Conservation (phyloP, 179 eudicot genomes). For the Beta macrorhiza region DNA sequence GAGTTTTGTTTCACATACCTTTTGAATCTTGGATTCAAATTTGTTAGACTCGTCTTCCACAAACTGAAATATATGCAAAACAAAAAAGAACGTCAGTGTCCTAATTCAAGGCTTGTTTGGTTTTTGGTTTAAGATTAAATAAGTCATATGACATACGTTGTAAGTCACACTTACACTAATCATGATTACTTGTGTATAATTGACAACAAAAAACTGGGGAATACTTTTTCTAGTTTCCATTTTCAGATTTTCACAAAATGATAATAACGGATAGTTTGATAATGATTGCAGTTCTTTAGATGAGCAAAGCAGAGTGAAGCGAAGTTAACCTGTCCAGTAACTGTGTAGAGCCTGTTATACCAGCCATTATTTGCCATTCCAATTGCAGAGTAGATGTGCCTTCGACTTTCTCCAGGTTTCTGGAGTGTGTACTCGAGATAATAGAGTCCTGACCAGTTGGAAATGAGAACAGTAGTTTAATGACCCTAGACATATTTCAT, state of each 20-base stretch:
- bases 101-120: neutral
- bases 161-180: too few species aligned
- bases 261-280: too few species aligned
- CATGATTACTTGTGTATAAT: too few species aligned
- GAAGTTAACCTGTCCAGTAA: conserved; percentile 78
- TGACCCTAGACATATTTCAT: neutral
- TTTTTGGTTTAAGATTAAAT: neutral
- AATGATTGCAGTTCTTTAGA: neutral
- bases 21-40: conserved; percentile 52
- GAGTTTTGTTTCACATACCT: conserved; percentile 40
- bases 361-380: conserved; percentile 71
- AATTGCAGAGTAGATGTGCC: conserved; percentile 71
- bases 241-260: too few species aligned
- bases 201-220: too few species aligned
- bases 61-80: conserved; percentile 48
- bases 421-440: conserved; percentile 79
- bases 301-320: neutral
- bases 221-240: too few species aligned
- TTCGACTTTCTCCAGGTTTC: conserved; percentile 77
- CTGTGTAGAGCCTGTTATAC: conserved; percentile 84
- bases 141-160: too few species aligned
- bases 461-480: neutral
- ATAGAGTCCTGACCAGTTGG: conserved; percentile 57
- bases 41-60: conserved; percentile 74
- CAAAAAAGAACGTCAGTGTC: conserved; percentile 4